Evolutionary conservation across 2,329 filamentous ascomycete genomes (phyloP).

Genomic region (Cadophora malorum): DNA sequence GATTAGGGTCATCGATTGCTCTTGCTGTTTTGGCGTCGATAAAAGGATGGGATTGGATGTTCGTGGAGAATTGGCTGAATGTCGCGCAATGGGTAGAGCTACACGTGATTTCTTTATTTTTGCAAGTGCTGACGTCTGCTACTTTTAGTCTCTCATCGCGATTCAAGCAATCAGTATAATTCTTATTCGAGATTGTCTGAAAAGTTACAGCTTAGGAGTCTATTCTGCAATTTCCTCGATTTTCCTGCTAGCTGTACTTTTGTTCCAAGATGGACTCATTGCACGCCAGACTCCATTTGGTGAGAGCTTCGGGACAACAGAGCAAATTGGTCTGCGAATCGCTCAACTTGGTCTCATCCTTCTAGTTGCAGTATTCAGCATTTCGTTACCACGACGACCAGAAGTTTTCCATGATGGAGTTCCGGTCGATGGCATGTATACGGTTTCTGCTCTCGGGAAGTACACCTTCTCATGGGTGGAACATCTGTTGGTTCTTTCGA

Average conservation of each 20-base stretch:
- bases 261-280: constrained; percentile 54
- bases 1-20: constrained; percentile 61
- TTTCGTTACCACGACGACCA: constrained; percentile 70
- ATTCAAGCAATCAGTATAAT: constrained; percentile 58
- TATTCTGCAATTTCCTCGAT: constrained; percentile 57
- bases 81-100: constrained; percentile 66
- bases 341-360: constrained; percentile 54
- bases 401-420: constrained; percentile 65
- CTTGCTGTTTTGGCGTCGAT: constrained; percentile 60
- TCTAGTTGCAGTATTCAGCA: constrained; percentile 54
- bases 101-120: constrained; percentile 36
- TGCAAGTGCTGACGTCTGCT: constrained; percentile 29
- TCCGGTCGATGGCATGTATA: constrained; percentile 68
- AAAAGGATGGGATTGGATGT: constrained; percentile 48
- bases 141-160: constrained; percentile 55
- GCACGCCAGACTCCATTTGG: constrained; percentile 38
- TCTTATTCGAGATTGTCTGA: constrained; percentile 57
- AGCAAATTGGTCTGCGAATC: constrained; percentile 54
- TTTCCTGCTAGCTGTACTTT: constrained; percentile 51
- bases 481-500: constrained; percentile 59
- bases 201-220: constrained; percentile 60
- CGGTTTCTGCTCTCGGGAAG: constrained; percentile 63
- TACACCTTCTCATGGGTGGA: constrained; percentile 72
- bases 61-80: constrained; percentile 65
- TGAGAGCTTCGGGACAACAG: constrained; percentile 28